Base-by-base conservation (phyloP, 2,329 filamentous ascomycete genomes). In the Trichoderma asperellum region DNA sequence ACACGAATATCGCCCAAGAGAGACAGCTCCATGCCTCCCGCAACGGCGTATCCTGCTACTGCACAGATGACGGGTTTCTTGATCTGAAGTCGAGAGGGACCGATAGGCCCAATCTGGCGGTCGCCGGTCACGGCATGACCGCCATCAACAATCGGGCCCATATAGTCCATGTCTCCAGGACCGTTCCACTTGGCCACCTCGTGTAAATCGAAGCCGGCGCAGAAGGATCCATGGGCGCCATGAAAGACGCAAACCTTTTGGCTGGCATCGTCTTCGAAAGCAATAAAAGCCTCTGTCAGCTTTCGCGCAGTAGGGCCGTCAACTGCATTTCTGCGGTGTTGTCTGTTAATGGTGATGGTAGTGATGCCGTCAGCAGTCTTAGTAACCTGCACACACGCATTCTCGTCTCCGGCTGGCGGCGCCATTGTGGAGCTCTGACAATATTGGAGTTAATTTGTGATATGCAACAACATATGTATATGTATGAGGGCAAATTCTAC, bases 341-440 rank as follows among this genome's bases (percentile, higher is more conserved):
- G 79, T n/a, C 86, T 82, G 75, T 85, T 83, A 71, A 88, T 82
- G n/a, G 83, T 81, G 68, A 88, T 85, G n/a, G 81, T 84, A 0
- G 85, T 85, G 72, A 88, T 85, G 58, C 85, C 85, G 1, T 78
- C 74, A 0, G 67, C 11, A 21, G 75, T 73, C 27, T 70, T 74
- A 53, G 59, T 66, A 12, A 74, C 72, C 24, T 71, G 69, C 7
- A 75, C 70, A 11, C 73, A 64, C 5, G 72, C 27, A 11, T 68
- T 69, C 47, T 73, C 72, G 62, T 53, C 27, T 57, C 57, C 62
- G 2, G 62, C 27, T n/a, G 62, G 57, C n/a, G 62, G 57, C 24
- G 62, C 11, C 62, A 66, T 66, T 21, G 24, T 57, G 14, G 10
- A 24, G 35, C 10, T 29, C n/a, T 18, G 16, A 27, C 16, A 12